Evolutionary conservation across 2,329 filamentous ascomycete genomes (phyloP).

Genomic region (Phialophora macrospora): DNA sequence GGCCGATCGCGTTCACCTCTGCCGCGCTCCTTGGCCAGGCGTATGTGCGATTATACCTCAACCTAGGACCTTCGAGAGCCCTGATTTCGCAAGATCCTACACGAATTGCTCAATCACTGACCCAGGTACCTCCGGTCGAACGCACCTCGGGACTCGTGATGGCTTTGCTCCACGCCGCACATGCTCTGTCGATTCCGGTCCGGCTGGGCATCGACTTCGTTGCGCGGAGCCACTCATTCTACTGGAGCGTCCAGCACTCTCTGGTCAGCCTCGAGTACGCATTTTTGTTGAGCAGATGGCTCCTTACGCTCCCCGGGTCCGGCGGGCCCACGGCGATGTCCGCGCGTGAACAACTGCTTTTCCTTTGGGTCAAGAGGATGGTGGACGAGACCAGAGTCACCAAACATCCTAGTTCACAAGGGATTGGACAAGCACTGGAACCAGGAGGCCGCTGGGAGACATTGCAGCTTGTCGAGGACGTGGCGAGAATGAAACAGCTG

Average conservation of each 20-base stretch:
- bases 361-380: too few relatives aligned
- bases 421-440: too few relatives aligned
- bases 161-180: constrained; percentile 54
- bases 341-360: too few relatives aligned
- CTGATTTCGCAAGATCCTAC: too few relatives aligned
- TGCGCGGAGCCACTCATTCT: constrained; percentile 60
- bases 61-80: constrained; percentile 33
- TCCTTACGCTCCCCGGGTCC: constrained; percentile 44
- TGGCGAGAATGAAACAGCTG: too few relatives aligned
- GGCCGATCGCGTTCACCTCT: constrained; percentile 67
- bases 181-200: constrained; percentile 62
- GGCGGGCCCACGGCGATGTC: too few relatives aligned
- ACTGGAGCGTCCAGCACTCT: constrained; percentile 63
- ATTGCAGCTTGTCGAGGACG: constrained; percentile 39
- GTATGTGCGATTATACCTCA: constrained; percentile 53
- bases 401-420: too few relatives aligned
- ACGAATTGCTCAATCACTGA: too few relatives aligned
- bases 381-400: too few relatives aligned
- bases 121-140: too few relatives aligned
- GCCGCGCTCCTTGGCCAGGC: constrained; percentile 66
- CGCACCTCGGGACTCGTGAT: too few relatives aligned
- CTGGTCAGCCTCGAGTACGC: constrained; percentile 61
- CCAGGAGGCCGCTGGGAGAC: too few relatives aligned
- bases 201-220: constrained; percentile 61
- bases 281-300: constrained; percentile 56